Conservation (phyloP, 1,284 basidiomycete genomes). For the Pseudozyma pruni region DNA sequence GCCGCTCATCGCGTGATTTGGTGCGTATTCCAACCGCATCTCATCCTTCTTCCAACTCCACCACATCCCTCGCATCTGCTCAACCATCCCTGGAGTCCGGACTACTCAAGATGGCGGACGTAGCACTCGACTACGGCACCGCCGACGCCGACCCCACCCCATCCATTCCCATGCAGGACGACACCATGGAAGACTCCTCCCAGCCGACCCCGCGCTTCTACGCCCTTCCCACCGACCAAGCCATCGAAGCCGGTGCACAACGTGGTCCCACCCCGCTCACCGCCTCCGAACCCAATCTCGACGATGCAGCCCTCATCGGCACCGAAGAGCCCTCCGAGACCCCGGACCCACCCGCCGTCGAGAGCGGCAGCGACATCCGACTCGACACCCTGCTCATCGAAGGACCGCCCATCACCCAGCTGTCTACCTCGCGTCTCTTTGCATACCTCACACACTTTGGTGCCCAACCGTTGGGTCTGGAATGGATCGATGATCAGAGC, state of each 20-base stretch:
- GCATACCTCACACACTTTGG: constrained; percentile 62
- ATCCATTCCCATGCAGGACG: constrained; percentile 18
- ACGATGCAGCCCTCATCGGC: constrained; percentile 26
- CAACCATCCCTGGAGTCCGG: no score
- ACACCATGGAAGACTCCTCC: no score
- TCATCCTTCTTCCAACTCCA: neutral
- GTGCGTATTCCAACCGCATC: no score
- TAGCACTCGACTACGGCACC: constrained; percentile 40
- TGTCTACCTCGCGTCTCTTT: constrained; percentile 66
- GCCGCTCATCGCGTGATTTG: no score
- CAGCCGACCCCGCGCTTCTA: constrained; percentile 37
- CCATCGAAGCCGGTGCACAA: constrained; percentile 49
- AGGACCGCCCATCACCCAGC: constrained; percentile 63
- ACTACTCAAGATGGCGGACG: constrained; percentile 26
- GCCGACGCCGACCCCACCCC: constrained; percentile 13
- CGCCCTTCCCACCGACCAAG: constrained; percentile 49
- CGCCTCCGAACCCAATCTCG: constrained; percentile 11
- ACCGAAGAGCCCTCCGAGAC: constrained; percentile 13
- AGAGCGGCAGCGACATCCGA: constrained; percentile 51
- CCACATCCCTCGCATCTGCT: neutral
- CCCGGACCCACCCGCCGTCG: constrained; percentile 44
- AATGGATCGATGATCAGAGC: constrained; percentile 65
- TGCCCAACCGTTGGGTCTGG: constrained; percentile 61
- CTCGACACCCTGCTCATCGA: constrained; percentile 59
- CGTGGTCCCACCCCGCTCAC: constrained; percentile 34